Base-by-base conservation (phyloP, 352 stramenopile species). In the Plasmopara muralis region DNA sequence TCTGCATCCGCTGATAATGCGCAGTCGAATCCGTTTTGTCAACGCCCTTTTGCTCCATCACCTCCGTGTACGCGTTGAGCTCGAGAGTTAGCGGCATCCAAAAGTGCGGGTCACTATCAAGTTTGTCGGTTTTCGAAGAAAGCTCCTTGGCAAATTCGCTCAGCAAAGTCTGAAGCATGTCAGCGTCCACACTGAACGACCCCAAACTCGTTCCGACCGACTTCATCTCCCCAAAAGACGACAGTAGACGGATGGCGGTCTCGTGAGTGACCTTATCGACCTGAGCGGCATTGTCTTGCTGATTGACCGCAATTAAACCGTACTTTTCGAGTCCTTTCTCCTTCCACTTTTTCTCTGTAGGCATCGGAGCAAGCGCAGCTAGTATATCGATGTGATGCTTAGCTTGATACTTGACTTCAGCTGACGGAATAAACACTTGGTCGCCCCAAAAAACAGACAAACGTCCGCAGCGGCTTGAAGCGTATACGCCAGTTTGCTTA, bases 61-160 rank as follows among this genome's bases (percentile, higher is more conserved):
- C 72, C 50, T 93, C 77, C 12, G 89, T 83, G 71, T 98, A 98
- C 35, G 90, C 85, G 6, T 87, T 71, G 34, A 87, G 64, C 30
- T 90, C 83, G 9, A 99, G 77, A n/a, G 95, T 98, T 7, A 98
- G 67, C 20, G 95, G 94, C 95, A 98, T 98, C 96, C 96, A 99
- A 57, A 98, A 98, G 71, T 98, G 94, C 35, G 96, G 96, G 80
- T 99, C 96, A 39, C 88, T 97, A 77, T 98, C 92, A 25, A 97
- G 85, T 64, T 98, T 98, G 60, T 89, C 96, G 29, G 75, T 66
- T 67, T 98, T 98, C 39, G 74, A 62, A 0, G 38, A 51, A 9
- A 99, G 72, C 62, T 98, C 95, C 43, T 77, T 68, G 10, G 65
- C 63, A 63, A 98, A 99, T 62, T 99, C 96, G 35, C 65, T 72